Conservation (phyloP, 352 stramenopile genomes). For the Globisporangium yorkense region DNA sequence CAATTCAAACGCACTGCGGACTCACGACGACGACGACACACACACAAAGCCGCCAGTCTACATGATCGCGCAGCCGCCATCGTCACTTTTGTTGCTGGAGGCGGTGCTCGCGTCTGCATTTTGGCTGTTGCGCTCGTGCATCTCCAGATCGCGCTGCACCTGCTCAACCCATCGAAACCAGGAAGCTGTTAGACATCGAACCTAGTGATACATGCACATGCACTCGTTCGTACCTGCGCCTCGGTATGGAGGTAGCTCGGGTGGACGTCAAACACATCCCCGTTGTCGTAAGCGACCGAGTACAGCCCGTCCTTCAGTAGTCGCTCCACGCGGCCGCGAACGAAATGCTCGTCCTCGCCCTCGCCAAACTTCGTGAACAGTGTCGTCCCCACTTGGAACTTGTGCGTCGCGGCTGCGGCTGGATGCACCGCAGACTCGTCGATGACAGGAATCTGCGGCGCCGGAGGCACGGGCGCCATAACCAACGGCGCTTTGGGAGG, state of each 20-base stretch:
- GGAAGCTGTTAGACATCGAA: not conserved
- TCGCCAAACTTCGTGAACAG: slow-evolving; percentile 41
- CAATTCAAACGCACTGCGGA: not conserved
- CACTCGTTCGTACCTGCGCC: slow-evolving; percentile 29
- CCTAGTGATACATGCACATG: not conserved
- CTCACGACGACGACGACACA: not conserved
- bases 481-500: not conserved
- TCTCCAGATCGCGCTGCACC: slow-evolving; percentile 31
- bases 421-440: not conserved
- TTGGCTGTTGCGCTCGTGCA: slow-evolving; percentile 4
- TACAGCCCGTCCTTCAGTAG: slow-evolving; percentile 36
- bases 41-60: not conserved
- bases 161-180: slow-evolving; percentile 2
- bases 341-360: slow-evolving; percentile 32
- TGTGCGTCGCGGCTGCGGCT: slow-evolving; percentile 1
- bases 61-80: slow-evolving; percentile 13
- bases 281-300: slow-evolving; percentile 50
- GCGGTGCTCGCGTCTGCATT: not conserved
- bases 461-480: not conserved
- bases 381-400: slow-evolving; percentile 29
- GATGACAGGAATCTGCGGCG: not conserved
- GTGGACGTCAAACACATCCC: slow-evolving; percentile 39
- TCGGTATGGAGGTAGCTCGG: slow-evolving; percentile 40
- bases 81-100: not conserved
- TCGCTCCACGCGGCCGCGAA: slow-evolving; percentile 35